Evolutionary conservation across 2,329 filamentous ascomycete species (phyloP).

Genomic region (Podosphaera aphanis): DNA sequence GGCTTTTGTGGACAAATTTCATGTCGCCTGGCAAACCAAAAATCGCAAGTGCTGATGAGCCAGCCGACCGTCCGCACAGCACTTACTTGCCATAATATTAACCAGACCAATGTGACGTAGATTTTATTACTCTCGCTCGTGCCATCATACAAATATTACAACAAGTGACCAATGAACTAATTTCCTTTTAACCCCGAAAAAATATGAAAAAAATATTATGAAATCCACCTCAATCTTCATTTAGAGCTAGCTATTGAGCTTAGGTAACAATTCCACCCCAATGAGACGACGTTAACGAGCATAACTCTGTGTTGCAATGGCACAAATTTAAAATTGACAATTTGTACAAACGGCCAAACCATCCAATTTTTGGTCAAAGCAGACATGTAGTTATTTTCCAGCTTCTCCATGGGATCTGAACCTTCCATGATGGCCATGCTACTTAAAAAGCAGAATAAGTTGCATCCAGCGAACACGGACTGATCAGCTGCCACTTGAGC

Average conservation of each 20-base stretch:
- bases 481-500: conserved; percentile 44
- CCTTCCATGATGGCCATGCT: conserved; percentile 46
- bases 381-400: conserved; percentile 31
- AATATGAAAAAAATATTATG: too few species aligned
- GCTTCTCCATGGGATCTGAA: conserved; percentile 32
- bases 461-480: conserved; percentile 37
- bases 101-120: too few species aligned
- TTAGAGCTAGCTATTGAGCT: conserved; percentile 15
- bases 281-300: conserved; percentile 43
- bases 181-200: too few species aligned
- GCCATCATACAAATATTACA: too few species aligned
- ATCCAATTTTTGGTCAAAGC: conserved; percentile 46
- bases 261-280: conserved; percentile 27
- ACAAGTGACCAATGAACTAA: too few species aligned
- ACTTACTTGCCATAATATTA: too few species aligned
- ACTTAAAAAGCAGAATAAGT: conserved; percentile 41
- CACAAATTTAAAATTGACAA: conserved; percentile 46
- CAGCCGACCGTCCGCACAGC: too few species aligned
- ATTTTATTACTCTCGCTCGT: too few species aligned
- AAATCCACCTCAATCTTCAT: too few species aligned
- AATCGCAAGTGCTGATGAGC: too few species aligned
- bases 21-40: too few species aligned
- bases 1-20: too few species aligned
- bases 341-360: conserved; percentile 46
- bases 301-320: conserved; percentile 45